A percentile compares a stretch with the other conserved stretches of the same genome.
Evolutionary conservation across 495 filamentous ascomycete species (phyloP).

Genomic region (Aspergillus saccharolyticus): DNA sequence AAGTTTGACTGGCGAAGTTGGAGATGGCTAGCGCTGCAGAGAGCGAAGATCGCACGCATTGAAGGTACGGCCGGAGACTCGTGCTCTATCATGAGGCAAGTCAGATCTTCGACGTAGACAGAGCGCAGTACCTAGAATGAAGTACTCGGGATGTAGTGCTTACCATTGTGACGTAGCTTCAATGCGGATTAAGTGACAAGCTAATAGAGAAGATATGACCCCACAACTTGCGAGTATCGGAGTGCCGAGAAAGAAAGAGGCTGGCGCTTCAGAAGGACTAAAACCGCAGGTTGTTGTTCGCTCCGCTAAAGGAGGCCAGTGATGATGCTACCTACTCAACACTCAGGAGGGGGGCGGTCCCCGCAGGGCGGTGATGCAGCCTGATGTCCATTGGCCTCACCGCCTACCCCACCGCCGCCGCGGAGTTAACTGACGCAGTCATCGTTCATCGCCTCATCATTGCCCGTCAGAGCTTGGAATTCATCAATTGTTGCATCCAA

Average conservation of each 20-base stretch:
- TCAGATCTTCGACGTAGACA: not conserved
- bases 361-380: slow-evolving; percentile 24
- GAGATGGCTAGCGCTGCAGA: slow-evolving; percentile 91
- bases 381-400: slow-evolving; percentile 14
- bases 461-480: slow-evolving; percentile 1
- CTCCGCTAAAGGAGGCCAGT: not conserved
- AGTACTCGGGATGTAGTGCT: not conserved
- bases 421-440: slow-evolving; percentile 20
- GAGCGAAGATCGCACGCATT: slow-evolving; percentile 89
- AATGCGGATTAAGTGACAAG: not conserved
- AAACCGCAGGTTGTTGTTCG: not conserved
- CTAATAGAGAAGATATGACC: not conserved
- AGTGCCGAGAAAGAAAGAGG: not conserved
- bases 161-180: not conserved
- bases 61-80: slow-evolving; percentile 97
- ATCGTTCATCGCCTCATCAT: slow-evolving; percentile 30
- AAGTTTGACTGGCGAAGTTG: slow-evolving; percentile 95
- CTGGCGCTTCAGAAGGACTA: not conserved
- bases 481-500: not conserved
- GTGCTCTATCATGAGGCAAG: not conserved
- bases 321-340: not conserved
- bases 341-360: slow-evolving; percentile 22
- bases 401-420: slow-evolving; percentile 29
- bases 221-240: not conserved
- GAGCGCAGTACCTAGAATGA: not conserved